A percentile compares a stretch with the other conserved stretches of the same genome.
phyloP scores from a whole-genome alignment of 2,329 filamentous ascomycete genomes.

The Fusarium liriodendri region DNA sequence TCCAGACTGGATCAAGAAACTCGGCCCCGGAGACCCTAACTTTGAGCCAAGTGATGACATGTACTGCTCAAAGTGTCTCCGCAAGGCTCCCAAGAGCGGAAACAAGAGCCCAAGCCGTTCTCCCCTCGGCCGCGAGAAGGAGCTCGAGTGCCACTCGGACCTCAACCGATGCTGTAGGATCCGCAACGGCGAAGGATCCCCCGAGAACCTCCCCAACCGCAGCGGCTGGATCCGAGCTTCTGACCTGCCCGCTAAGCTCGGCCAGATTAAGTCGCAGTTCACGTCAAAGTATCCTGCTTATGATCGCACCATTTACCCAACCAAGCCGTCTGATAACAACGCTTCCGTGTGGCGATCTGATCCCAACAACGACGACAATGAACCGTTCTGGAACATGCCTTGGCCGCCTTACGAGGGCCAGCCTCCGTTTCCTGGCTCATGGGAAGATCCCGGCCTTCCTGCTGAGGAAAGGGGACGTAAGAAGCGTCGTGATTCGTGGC shows the following conservation, averaged over 20 bases:
- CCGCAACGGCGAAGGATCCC: slow-evolving; percentile 35
- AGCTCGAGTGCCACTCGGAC: slow-evolving; percentile 39
- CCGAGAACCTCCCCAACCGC: slow-evolving; percentile 44
- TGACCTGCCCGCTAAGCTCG: slow-evolving; percentile 28
- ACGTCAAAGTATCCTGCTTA: slow-evolving; percentile 41
- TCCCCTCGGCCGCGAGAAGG: slow-evolving; percentile 14
- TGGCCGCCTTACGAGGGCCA: slow-evolving; percentile 43
- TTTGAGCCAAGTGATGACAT: slow-evolving; percentile 44
- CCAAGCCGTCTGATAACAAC: slow-evolving; percentile 20
- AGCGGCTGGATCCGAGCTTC: slow-evolving; percentile 46
- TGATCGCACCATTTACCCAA: slow-evolving; percentile 45
- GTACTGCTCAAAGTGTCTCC: slow-evolving; percentile 50
- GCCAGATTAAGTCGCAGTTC: slow-evolving; percentile 40
- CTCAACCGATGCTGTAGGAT: slow-evolving; percentile 42
- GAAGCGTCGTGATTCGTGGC: not conserved
- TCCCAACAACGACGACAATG: slow-evolving; percentile 47
- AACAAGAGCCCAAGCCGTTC: slow-evolving; percentile 34
- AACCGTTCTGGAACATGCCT: slow-evolving; percentile 38
- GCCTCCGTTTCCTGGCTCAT: slow-evolving; percentile 36
- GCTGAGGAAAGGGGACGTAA: slow-evolving; percentile 1
- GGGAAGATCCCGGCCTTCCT: slow-evolving; percentile 26
- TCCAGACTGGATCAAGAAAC: slow-evolving; percentile 41
- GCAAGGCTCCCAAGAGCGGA: slow-evolving; percentile 41
- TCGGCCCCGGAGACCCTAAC: slow-evolving; percentile 34
- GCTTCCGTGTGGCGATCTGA: slow-evolving; percentile 44